Evolutionary conservation across 2,329 filamentous ascomycete genomes (phyloP).

Genomic region (Penicillium sp.): DNA sequence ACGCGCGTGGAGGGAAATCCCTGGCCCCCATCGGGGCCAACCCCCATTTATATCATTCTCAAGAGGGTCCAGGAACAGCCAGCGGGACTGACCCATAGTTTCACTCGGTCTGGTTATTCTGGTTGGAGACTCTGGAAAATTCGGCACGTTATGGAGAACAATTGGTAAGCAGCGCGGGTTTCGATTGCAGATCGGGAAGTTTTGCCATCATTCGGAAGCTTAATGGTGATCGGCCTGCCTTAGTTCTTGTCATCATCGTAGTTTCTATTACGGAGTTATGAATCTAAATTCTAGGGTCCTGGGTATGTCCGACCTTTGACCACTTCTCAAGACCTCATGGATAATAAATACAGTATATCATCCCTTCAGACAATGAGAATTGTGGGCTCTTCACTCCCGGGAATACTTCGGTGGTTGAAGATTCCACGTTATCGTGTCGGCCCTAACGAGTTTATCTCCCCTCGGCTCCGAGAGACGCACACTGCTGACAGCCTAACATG

Average conservation of each 20-base stretch:
- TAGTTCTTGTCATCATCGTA: background rate
- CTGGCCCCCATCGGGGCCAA: background rate
- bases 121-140: conserved; percentile 16
- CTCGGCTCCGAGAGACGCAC: background rate
- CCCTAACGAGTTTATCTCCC: conserved; percentile 2
- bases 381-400: background rate
- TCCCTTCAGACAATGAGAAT: background rate
- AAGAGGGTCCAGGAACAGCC: background rate
- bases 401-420: background rate
- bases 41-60: conserved; percentile 24
- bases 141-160: conserved; percentile 14
- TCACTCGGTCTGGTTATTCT: conserved; percentile 6
- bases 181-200: conserved; percentile 8
- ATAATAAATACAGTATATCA: background rate
- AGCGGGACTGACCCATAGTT: conserved; percentile 18
- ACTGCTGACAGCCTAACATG: background rate
- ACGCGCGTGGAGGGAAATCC: background rate
- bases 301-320: background rate
- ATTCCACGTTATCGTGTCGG: background rate
- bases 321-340: background rate
- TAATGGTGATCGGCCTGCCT: background rate
- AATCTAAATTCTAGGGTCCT: background rate
- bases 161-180: conserved; percentile 28
- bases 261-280: background rate
- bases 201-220: conserved; percentile 1